Conservation (phyloP, 257 asterid genomes). For the Primulina eburnea region DNA sequence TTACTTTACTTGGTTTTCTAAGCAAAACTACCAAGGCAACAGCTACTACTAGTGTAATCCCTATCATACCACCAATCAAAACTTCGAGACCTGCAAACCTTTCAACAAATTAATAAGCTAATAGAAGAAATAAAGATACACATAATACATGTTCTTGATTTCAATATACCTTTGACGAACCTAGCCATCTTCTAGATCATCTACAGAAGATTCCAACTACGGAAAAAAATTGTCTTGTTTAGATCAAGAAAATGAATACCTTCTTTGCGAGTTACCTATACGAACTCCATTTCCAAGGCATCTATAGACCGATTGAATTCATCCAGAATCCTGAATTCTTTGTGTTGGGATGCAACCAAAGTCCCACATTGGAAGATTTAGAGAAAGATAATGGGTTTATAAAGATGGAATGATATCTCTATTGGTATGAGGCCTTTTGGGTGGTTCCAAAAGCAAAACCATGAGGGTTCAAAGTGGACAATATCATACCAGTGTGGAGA, state of each 20-base stretch:
- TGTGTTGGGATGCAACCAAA: no score
- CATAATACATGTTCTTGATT: neutral
- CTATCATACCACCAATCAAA: constrained; percentile 43
- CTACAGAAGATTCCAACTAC: constrained; percentile 19
- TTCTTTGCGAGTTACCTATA: constrained; percentile 35
- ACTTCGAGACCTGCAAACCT: constrained; percentile 42
- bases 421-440: no score
- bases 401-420: no score
- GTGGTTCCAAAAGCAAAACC: no score
- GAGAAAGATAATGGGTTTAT: no score
- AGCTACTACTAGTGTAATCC: constrained; percentile 24
- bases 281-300: constrained; percentile 51
- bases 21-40: constrained; percentile 27
- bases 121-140: neutral
- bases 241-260: neutral
- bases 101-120: neutral
- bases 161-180: constrained; percentile 31
- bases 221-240: neutral
- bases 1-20: constrained; percentile 28
- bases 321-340: constrained; percentile 41
- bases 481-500: no score
- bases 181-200: constrained; percentile 29
- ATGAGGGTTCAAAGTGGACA: no score
- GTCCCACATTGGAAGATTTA: no score
- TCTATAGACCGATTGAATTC: constrained; percentile 40